These are phyloP conservation scores for Monilinia vaccinii-corymbosi DNA, from an alignment of 2,329 filamentous ascomycete genomes.

Conservation along the genomic window DNA sequence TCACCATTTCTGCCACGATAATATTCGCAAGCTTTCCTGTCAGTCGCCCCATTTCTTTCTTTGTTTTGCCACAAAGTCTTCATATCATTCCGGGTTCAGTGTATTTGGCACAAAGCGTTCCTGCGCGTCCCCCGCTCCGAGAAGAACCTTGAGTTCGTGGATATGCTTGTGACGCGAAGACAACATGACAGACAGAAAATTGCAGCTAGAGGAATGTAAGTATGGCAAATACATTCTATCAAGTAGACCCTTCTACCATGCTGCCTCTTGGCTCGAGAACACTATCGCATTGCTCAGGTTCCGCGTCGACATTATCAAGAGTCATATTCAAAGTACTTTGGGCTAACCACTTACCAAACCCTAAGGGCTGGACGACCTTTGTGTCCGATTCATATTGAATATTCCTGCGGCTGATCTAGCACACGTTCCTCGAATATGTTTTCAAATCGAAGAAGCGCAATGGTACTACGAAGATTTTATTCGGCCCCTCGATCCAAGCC, in stretches of 20 bases:
- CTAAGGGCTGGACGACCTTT: conserved; percentile 90
- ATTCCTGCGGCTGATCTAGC: conserved; percentile 84
- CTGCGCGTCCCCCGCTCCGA: conserved; percentile 14
- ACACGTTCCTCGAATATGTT: conserved; percentile 89
- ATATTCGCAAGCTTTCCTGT: background rate
- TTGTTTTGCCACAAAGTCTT: conserved; percentile 11
- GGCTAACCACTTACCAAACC: conserved; percentile 15
- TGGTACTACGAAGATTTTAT: conserved; percentile 99
- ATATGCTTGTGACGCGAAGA: conserved; percentile 51
- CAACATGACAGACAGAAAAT: conserved; percentile 68
- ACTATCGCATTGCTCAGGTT: background rate
- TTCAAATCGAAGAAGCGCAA: conserved; percentile 98
- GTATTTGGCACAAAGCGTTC: conserved; percentile 8
- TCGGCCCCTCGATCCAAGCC: conserved; percentile 71
- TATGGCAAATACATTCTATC: conserved; percentile 13
- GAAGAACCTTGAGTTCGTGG: conserved; percentile 30
- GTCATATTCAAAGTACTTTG: background rate
- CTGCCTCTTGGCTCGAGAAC: background rate
- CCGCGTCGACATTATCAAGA: background rate
- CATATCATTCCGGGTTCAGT: conserved; percentile 11
- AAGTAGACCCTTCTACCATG: background rate
- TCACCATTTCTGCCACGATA: background rate
- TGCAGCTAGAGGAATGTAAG: conserved; percentile 84
- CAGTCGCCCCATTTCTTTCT: background rate
- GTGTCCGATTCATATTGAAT: conserved; percentile 97